Conservation (phyloP, 495 filamentous ascomycete genomes). For the Daldinia childiae region DNA sequence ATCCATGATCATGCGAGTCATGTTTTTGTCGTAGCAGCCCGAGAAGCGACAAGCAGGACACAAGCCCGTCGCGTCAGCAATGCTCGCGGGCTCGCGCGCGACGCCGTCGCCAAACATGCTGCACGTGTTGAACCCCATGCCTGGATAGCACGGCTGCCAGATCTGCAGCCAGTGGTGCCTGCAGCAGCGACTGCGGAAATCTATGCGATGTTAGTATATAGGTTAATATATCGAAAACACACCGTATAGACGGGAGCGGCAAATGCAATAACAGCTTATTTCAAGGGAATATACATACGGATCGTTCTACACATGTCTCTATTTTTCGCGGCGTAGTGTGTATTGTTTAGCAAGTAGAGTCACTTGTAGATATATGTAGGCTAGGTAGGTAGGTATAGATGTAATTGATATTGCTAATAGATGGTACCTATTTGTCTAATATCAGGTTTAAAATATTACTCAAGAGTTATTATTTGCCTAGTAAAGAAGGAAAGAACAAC, state of each 20-base stretch:
- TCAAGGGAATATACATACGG: conserved; percentile 25
- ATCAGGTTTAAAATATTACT: neutral
- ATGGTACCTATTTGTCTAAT: neutral
- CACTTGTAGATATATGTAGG: no score
- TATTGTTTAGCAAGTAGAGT: neutral
- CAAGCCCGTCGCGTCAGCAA: conserved; percentile 18
- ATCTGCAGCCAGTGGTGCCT: conserved; percentile 53
- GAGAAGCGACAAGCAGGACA: conserved; percentile 41
- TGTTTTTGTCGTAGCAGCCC: conserved; percentile 51
- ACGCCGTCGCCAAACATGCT: conserved; percentile 41
- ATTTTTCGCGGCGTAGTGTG: conserved; percentile 5
- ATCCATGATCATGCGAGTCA: conserved; percentile 46
- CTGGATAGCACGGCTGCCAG: conserved; percentile 46
- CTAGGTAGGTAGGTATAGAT: neutral
- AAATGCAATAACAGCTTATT: no score
- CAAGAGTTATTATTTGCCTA: neutral
- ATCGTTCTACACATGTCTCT: conserved; percentile 37
- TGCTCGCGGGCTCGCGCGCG: conserved; percentile 35
- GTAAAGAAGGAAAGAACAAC: neutral
- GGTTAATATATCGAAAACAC: no score
- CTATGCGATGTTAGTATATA: conserved; percentile 20
- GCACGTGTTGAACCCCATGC: conserved; percentile 52
- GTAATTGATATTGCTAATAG: neutral
- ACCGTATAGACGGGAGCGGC: no score
- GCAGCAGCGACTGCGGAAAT: conserved; percentile 52